Percentiles rank a stretch among this genome's conserved stretches.
Evolutionary conservation across 805 yeast genomes (phyloP).

Genomic region (Huiozyma sinensis): DNA sequence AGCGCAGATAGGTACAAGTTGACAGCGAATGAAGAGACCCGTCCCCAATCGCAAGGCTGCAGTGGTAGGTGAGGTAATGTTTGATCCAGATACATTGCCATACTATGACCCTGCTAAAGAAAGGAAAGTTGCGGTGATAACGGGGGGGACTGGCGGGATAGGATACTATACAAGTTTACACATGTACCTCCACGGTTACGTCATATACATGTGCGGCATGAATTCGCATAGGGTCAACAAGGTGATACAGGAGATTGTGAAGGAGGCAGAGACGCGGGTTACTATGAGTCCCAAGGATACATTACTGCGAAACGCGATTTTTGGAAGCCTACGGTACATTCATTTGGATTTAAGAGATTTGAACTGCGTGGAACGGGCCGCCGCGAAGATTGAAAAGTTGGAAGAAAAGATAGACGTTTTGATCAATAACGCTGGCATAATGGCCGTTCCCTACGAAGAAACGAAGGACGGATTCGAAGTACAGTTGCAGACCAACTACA

Average conservation of each 20-base stretch:
- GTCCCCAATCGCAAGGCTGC: too few relatives aligned
- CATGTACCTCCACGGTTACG: constrained; percentile 67
- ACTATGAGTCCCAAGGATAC: constrained; percentile 9
- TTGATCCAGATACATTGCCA: constrained; percentile 45
- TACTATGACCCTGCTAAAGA: constrained; percentile 45
- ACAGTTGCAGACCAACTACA: constrained; percentile 68
- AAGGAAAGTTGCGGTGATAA: constrained; percentile 57
- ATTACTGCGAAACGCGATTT: constrained; percentile 3
- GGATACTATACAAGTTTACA: constrained; percentile 72
- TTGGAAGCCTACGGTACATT: constrained; percentile 44
- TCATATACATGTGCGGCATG: constrained; percentile 67
- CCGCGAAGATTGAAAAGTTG: constrained; percentile 32
- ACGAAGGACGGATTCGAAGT: constrained; percentile 68
- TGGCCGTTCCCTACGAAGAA: constrained; percentile 57
- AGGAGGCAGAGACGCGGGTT: constrained; percentile 36
- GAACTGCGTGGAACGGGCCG: constrained; percentile 39
- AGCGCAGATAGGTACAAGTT: too few relatives aligned
- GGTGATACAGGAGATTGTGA: constrained; percentile 45
- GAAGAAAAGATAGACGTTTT: constrained; percentile 50
- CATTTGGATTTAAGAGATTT: constrained; percentile 47
- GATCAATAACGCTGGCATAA: constrained; percentile 70
- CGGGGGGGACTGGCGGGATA: constrained; percentile 76
- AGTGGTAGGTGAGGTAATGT: constrained; percentile 4
- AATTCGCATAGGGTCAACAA: constrained; percentile 42
- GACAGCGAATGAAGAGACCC: too few relatives aligned